A percentile compares a stretch with the other conserved stretches of the same genome.
These are phyloP conservation scores for Rhizophagus sp. DNA, from an alignment of 192 early-diverging fungal species.

Conservation along the genomic window DNA sequence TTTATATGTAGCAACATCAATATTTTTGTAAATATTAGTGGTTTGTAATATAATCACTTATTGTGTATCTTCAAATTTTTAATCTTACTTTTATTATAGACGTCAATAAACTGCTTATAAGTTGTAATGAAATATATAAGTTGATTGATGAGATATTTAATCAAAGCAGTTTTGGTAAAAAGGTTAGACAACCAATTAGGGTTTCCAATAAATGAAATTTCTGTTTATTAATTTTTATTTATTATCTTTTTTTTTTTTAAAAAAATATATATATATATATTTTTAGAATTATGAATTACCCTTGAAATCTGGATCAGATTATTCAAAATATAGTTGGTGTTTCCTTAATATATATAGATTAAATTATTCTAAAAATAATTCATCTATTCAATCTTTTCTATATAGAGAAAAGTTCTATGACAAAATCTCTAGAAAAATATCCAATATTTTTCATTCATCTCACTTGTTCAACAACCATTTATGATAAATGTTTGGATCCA, in stretches of 20 bases:
- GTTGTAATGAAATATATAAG: slow-evolving; percentile 40
- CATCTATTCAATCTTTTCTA: not conserved
- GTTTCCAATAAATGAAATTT: not conserved
- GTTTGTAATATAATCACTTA: not conserved
- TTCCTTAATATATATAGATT: not conserved
- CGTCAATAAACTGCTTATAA: slow-evolving; percentile 51
- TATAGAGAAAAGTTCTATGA: slow-evolving; percentile 27
- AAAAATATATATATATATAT: no score
- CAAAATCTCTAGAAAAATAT: slow-evolving; percentile 38
- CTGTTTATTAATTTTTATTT: not conserved
- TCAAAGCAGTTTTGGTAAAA: slow-evolving; percentile 37
- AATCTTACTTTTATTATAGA: slow-evolving; percentile 32
- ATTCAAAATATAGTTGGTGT: not conserved
- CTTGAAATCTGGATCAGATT: not conserved
- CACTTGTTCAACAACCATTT: slow-evolving; percentile 44
- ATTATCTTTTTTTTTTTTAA: not conserved
- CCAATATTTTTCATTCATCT: slow-evolving; percentile 60
- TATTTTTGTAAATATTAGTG: slow-evolving; percentile 49
- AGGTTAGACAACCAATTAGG: not conserved
- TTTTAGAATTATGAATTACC: not conserved
- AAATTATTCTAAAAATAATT: not conserved
- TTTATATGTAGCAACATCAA: slow-evolving; percentile 47
- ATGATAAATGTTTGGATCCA: slow-evolving; percentile 58
- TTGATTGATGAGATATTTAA: slow-evolving; percentile 42
- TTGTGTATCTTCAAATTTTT: not conserved